phyloP scores from a whole-genome alignment of 345 rosid genomes.

The thale cress (Arabidopsis thaliana) region TAIR10.1 NC_003070.9:10495501-10496000 shows the following conservation, averaged over 20 bases:
- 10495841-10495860: constrained; percentile 2
- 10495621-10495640: constrained; percentile 73
- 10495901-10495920: no score
- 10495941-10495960: no score
- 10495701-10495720: not conserved
- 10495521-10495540: not conserved
- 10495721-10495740: not conserved
- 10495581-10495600: constrained; percentile 81
- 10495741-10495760: constrained; percentile 1
- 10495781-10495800: constrained; percentile 12
- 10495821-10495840: constrained; percentile 52
- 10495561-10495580: constrained; percentile 79
- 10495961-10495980: no score
- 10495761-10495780: not conserved
- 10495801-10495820: constrained; percentile 67
- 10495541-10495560: constrained; percentile 17
- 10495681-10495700: constrained; percentile 6
- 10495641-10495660: constrained; percentile 74
- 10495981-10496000: no score
- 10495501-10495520: not conserved
- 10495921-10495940: no score
- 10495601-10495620: constrained; percentile 64
- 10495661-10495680: constrained; percentile 68
- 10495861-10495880: constrained; percentile 3
- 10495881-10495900: not conserved